Conservation (phyloP, 768 basidiomycete species). For the Dacryopinax primogenitus region DNA sequence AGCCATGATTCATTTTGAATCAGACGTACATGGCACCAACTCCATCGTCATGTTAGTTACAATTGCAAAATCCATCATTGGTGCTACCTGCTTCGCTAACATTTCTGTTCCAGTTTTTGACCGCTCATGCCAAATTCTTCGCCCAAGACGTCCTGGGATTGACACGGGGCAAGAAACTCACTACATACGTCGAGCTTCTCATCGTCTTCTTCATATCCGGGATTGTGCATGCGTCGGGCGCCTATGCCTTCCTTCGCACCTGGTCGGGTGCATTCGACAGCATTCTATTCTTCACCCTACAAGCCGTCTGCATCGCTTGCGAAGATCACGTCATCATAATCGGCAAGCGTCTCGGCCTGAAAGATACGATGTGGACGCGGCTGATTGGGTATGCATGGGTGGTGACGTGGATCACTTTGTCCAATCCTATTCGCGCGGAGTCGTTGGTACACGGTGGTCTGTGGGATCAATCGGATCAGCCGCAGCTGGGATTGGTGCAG, state of each 20-base stretch:
- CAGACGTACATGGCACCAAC: background rate
- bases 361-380: background rate
- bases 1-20: background rate
- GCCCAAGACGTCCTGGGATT: background rate
- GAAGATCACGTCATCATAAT: background rate
- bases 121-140: background rate
- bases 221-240: background rate
- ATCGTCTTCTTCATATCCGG: conserved; percentile 7
- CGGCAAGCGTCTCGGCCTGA: background rate
- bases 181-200: conserved; percentile 1
- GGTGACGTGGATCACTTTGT: background rate
- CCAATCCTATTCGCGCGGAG: background rate
- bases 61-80: too few species aligned
- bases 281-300: background rate
- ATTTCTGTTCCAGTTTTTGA: background rate
- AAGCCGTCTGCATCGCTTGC: background rate
- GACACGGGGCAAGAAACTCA: background rate
- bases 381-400: background rate
- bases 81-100: too few species aligned
- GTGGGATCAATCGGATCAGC: conserved; percentile 5
- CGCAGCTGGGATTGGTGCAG: background rate
- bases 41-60: background rate
- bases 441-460: background rate
- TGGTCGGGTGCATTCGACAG: background rate
- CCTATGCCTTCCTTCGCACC: background rate